Evolutionary conservation across 2,329 filamentous ascomycete genomes (phyloP).

Genomic region (Dactylellina cionopaga): DNA sequence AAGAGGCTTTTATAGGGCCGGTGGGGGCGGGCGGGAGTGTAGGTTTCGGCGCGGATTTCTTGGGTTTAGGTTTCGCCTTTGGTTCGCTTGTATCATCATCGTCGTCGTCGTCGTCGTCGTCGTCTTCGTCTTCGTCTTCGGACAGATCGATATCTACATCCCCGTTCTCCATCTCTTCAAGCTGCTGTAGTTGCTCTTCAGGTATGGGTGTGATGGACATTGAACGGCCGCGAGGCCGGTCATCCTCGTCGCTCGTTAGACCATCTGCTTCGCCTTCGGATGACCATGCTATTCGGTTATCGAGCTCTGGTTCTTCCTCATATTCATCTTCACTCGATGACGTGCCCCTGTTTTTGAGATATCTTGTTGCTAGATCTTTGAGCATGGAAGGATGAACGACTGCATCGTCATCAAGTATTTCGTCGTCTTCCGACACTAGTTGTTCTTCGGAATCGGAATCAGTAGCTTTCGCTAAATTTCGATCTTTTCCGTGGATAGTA

Average conservation of each 20-base stretch:
- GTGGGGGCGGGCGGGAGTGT: constrained; percentile 29
- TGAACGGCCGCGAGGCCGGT: constrained; percentile 38
- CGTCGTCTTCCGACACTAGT: not conserved
- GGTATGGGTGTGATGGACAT: constrained; percentile 52
- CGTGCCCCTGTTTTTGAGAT: constrained; percentile 33
- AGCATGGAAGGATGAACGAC: constrained; percentile 41
- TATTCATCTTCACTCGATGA: constrained; percentile 45
- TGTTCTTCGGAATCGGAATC: not conserved
- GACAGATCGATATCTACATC: constrained; percentile 53
- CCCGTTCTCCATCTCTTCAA: constrained; percentile 41
- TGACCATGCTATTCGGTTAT: constrained; percentile 40
- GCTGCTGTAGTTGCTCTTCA: constrained; percentile 27
- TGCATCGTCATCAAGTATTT: constrained; percentile 27
- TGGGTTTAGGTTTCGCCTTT: constrained; percentile 45
- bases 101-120: constrained; percentile 55
- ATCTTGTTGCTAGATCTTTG: constrained; percentile 49
- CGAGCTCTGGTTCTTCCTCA: constrained; percentile 21
- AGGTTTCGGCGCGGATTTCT: constrained; percentile 47
- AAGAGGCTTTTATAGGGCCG: constrained; percentile 61
- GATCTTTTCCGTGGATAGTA: not conserved
- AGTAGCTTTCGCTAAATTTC: not conserved
- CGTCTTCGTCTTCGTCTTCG: constrained; percentile 53
- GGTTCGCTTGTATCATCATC: constrained; percentile 8
- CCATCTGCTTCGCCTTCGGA: constrained; percentile 22
- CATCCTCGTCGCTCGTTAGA: constrained; percentile 11